Evolutionary conservation across 768 basidiomycete genomes (phyloP).

Genomic region (Lactifluus echinatus): DNA sequence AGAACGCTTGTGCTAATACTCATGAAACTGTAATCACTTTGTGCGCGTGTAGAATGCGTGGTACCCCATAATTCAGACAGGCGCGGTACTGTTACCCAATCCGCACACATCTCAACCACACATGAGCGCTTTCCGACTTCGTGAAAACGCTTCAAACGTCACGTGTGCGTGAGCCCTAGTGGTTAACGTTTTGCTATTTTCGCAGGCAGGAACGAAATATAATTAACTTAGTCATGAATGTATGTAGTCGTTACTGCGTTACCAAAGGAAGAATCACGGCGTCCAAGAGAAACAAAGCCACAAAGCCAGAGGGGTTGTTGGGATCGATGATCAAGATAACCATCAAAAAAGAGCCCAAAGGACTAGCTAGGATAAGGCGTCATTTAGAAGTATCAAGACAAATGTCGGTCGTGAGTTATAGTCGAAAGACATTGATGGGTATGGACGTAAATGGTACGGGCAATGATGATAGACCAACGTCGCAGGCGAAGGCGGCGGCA

Average conservation of each 20-base stretch:
- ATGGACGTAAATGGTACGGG: slow-evolving; percentile 3
- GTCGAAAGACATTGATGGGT: background rate
- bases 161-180: background rate
- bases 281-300: background rate
- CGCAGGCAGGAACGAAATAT: background rate
- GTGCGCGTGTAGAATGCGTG: background rate
- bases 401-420: background rate
- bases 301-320: background rate
- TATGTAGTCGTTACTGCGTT: background rate
- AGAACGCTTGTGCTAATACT: background rate
- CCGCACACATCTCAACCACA: too few species aligned
- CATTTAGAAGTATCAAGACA: background rate
- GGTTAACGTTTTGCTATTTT: too few species aligned
- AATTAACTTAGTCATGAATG: background rate
- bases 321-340: background rate
- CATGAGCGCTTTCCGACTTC: too few species aligned
- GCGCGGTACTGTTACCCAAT: too few species aligned
- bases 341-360: background rate
- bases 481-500: background rate
- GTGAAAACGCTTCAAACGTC: background rate
- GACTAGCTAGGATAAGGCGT: background rate
- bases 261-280: background rate
- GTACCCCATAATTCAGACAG: background rate
- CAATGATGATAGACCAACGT: background rate
- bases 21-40: background rate